Percentiles rank a stretch among this genome's conserved stretches.
Conservation (phyloP, 2,329 filamentous ascomycete genomes). For the Aspergillus flavus region DNA sequence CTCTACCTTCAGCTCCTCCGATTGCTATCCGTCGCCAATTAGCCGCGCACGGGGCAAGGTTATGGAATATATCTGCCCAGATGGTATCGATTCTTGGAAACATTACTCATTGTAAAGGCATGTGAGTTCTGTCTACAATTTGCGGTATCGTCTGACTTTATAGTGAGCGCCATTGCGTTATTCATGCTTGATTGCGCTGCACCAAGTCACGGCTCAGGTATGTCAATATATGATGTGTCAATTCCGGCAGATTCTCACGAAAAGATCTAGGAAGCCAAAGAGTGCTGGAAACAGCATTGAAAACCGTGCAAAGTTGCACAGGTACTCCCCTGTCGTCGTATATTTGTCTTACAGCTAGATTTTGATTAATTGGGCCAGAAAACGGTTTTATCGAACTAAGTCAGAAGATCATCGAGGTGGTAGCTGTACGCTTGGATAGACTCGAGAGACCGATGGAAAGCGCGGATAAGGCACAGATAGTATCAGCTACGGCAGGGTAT, state of each 20-base stretch:
- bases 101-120: constrained; percentile 24
- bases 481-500: constrained; percentile 56
- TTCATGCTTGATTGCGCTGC: constrained; percentile 64
- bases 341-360: background rate
- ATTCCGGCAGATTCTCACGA: background rate
- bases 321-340: constrained; percentile 43
- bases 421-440: constrained; percentile 58
- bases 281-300: constrained; percentile 68
- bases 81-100: constrained; percentile 16
- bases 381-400: constrained; percentile 60
- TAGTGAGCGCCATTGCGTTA: constrained; percentile 64
- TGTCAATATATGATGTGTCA: background rate
- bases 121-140: background rate
- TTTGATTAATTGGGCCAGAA: constrained; percentile 39
- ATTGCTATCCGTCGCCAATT: constrained; percentile 23
- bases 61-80: constrained; percentile 44
- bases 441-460: constrained; percentile 19
- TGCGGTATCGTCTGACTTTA: constrained; percentile 1
- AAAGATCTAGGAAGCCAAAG: constrained; percentile 51
- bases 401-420: constrained; percentile 64
- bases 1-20: constrained; percentile 9
- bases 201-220: constrained; percentile 18
- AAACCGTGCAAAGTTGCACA: constrained; percentile 65
- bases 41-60: constrained; percentile 33
- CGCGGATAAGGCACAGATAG: constrained; percentile 13